Base-by-base conservation (phyloP, 257 asterid species). In the Primulina eburnea region DNA sequence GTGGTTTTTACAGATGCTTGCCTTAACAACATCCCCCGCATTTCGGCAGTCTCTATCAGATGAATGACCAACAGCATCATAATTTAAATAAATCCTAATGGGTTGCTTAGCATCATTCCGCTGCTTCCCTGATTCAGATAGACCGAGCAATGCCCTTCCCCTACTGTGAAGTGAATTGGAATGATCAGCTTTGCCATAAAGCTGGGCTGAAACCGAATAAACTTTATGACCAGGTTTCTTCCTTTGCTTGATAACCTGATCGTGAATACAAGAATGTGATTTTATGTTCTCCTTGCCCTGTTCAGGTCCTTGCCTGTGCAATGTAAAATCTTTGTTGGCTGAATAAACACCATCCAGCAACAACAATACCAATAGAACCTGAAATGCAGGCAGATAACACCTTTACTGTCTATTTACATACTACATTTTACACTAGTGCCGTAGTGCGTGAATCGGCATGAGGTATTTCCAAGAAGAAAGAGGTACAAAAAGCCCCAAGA, bases 61-160 rank as follows among this genome's bases (percentile, higher is more conserved):
- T 30, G 98, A 92, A 77, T 92, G 98, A 35, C 98, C 98, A 68
- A 92, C 97, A 70, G 98, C 98, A 74, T 92, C 98, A 80, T 92
- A 92, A 84, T 92, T 92, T 78, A 92, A 80, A 79, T 81, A 90
- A 76, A 92, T 92, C 76, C 98, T 84, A 69, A 93, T 93, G 11
- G 97, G 99, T 52, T 83, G 80, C 77, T 86, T 92, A 24, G 78
- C 90, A 72, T 88, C 92, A 65, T 75, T 81, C 17, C 79, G 79
- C 30, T 67, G 57, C 62, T 61, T 79, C 43, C 73, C 67, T 38
- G 74, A 71, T 60, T 83, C 84, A 35, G 90, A 69, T 64, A 81
- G 71, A 26, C 81, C 78, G 50, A 92, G 90, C 82, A 92, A 82
- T 34, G 90, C 72, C 78, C 98, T 84, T 72, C 96, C 88, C 78